Evolutionary conservation across 1,284 basidiomycete species (phyloP).

Genomic region (Mixia osmundae): DNA sequence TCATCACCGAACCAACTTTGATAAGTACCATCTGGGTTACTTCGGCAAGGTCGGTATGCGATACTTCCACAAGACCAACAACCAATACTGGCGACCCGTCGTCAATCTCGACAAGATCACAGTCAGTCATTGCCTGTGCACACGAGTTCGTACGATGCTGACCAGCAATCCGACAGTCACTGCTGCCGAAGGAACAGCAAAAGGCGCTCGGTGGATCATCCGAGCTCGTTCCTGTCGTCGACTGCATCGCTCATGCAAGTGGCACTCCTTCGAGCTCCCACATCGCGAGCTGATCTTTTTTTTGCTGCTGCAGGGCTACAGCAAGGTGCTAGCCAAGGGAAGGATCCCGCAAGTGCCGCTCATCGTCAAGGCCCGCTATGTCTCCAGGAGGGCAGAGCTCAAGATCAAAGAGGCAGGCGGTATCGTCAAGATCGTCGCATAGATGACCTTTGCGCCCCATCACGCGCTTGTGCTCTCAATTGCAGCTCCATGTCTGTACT

Average conservation of each 20-base stretch:
- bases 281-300: slow-evolving; percentile 11
- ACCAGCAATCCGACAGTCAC: slow-evolving; percentile 15
- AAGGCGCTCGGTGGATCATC: slow-evolving; percentile 36
- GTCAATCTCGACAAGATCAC: slow-evolving; percentile 83
- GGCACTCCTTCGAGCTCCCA: slow-evolving; percentile 7
- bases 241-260: slow-evolving; percentile 50
- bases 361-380: slow-evolving; percentile 89
- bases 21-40: slow-evolving; percentile 60
- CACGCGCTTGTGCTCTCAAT: background rate
- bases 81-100: slow-evolving; percentile 69
- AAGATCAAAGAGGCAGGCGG: slow-evolving; percentile 63
- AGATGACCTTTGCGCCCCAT: no score
- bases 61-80: slow-evolving; percentile 85
- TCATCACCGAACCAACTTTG: slow-evolving; percentile 62
- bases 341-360: slow-evolving; percentile 39
- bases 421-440: slow-evolving; percentile 73
- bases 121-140: slow-evolving; percentile 14
- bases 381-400: slow-evolving; percentile 62
- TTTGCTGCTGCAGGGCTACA: slow-evolving; percentile 76
- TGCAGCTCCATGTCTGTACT: no score
- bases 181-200: slow-evolving; percentile 55
- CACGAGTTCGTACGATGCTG: background rate
- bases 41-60: slow-evolving; percentile 91
- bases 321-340: slow-evolving; percentile 77
- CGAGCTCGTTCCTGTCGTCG: slow-evolving; percentile 71